Base-by-base conservation (phyloP, 2,329 filamentous ascomycete genomes). In the Colletotrichum sp. region DNA sequence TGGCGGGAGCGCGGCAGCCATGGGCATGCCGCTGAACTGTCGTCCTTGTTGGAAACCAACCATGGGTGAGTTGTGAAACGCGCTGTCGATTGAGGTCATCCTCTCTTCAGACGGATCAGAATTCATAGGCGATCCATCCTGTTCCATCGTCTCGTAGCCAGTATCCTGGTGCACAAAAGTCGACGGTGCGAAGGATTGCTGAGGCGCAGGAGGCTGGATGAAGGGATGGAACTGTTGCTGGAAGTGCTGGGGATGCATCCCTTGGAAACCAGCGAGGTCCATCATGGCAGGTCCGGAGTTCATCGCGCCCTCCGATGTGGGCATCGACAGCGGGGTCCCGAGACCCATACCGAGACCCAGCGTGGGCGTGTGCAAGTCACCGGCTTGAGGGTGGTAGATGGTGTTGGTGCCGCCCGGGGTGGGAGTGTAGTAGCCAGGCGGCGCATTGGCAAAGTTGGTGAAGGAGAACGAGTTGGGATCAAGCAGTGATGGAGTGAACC, bases 381-480 rank as follows among this genome's bases (percentile, higher is more conserved):
- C 94, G 48, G 95, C 94, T 84, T 96, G 95, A 67, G 90, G 92
- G 82, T 98, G 95, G 82, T 96, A 98, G 78, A 96, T 86, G 21
- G 94, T 94, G 82, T 94, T 95, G 78, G 93, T 94, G 61, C 94
- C 94, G 78, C 94, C 95, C 3, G 95, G 94, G 2, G 95, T 98
- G 3, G 96, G 95, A 9, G 95, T 96, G 85, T 98, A 98, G 85
- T 97, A 97, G 16, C 93, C 94, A 18, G 94, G 91, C 61, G 94
- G 91, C 78, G 96, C 94, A 84, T 94, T 95, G 78, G 94, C 92
- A 81, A 98, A 96, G 72, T 90, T 90, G 75, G 92, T 90, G 85
- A 98, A 98, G 28, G 92, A 92, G 83, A 95, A 95, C 34, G 95
- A 94, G 83, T 94, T 95, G 21, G 95, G 93, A 82, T 99, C 96